Percentiles rank a stretch among this genome's conserved stretches.
Evolutionary conservation across 768 basidiomycete species (phyloP).

Genomic region (Pisolithus albus): DNA sequence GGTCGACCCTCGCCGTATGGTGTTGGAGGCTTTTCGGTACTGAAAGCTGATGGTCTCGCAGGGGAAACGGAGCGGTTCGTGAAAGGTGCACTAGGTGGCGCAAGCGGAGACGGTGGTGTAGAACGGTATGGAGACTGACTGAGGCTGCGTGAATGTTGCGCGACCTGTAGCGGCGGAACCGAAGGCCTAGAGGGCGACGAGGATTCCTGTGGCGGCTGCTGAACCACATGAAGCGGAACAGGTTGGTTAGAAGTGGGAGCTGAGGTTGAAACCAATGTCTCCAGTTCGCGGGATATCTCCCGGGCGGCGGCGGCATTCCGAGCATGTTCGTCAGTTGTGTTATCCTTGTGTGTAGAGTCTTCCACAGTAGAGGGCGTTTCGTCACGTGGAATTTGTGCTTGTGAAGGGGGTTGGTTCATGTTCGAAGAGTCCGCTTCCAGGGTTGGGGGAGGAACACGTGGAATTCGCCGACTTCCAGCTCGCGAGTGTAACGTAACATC

Average conservation of each 20-base stretch:
- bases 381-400: constrained; percentile 5
- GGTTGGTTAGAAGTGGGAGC: constrained; percentile 13
- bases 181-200: not conserved
- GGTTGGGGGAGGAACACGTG: constrained; percentile 35
- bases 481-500: constrained; percentile 7
- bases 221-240: constrained; percentile 9
- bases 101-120: constrained; percentile 20
- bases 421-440: constrained; percentile 20
- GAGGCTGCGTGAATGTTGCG: constrained; percentile 1
- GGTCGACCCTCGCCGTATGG: constrained; percentile 15
- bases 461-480: constrained; percentile 20
- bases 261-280: constrained; percentile 42
- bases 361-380: constrained; percentile 1
- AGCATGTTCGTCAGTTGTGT: constrained; percentile 42
- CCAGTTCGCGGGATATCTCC: constrained; percentile 60
- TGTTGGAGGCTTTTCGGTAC: constrained; percentile 21
- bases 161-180: constrained; percentile 5
- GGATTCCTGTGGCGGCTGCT: constrained; percentile 3
- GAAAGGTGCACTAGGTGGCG: constrained; percentile 37
- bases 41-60: constrained; percentile 19
- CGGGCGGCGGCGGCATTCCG: constrained; percentile 62
- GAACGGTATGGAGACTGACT: constrained; percentile 4
- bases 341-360: constrained; percentile 17
- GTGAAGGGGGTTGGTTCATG: not conserved
- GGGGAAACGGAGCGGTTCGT: constrained; percentile 35